Evolutionary conservation across 2,329 filamentous ascomycete species (phyloP).

Genomic region (Neopestalotiopsis sp.): DNA sequence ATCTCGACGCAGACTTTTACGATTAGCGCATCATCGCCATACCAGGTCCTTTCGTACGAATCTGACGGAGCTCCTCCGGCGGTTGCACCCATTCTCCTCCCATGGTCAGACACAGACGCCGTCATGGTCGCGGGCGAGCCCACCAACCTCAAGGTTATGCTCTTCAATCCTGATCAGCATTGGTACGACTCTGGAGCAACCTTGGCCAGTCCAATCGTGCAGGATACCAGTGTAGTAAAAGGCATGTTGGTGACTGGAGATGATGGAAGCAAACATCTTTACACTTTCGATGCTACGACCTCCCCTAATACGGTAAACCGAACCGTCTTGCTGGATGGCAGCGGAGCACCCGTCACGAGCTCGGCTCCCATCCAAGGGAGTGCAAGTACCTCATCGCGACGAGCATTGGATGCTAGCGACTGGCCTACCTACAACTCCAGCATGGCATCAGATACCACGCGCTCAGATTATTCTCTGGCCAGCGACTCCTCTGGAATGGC

Average conservation of each 20-base stretch:
- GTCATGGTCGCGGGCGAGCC: conserved; percentile 76
- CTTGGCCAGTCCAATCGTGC: conserved; percentile 65
- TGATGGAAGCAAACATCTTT: conserved; percentile 79
- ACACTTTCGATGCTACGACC: conserved; percentile 76
- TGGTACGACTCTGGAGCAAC: conserved; percentile 74
- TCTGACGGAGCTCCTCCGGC: conserved; percentile 64
- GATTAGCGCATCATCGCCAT: conserved; percentile 70
- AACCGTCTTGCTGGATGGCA: conserved; percentile 67
- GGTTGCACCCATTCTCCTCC: conserved; percentile 72
- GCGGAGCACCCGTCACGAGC: conserved; percentile 58
- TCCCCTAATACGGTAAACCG: conserved; percentile 79
- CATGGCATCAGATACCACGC: conserved; percentile 67
- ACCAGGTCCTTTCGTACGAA: conserved; percentile 63
- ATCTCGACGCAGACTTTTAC: conserved; percentile 78
- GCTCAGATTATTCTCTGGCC: conserved; percentile 76
- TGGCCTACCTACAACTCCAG: conserved; percentile 84
- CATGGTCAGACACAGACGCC: conserved; percentile 74
- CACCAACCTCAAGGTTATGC: conserved; percentile 71
- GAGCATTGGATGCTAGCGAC: conserved; percentile 60
- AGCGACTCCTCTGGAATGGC: conserved; percentile 69
- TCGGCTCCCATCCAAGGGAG: conserved; percentile 46
- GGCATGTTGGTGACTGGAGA: conserved; percentile 71
- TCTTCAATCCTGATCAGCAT: conserved; percentile 67
- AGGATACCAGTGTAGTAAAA: conserved; percentile 61
- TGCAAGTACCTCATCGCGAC: conserved; percentile 33